Base-by-base conservation (phyloP, 2,329 filamentous ascomycete genomes). In the Penicillium sp. region DNA sequence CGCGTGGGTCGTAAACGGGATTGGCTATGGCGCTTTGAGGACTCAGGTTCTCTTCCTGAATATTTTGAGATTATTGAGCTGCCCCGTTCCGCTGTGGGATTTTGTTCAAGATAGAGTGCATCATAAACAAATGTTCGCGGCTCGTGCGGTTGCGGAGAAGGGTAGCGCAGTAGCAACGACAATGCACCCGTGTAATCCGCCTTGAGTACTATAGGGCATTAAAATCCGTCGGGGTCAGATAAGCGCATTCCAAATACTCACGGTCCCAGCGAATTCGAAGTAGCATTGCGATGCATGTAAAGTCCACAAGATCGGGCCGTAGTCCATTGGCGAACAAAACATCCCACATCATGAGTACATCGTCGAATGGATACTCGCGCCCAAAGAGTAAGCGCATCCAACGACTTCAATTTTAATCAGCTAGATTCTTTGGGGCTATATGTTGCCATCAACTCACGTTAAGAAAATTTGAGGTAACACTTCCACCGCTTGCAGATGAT, bases 401-500 rank as follows among this genome's bases (percentile, higher is more conserved):
- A 51, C 94, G 91, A 58, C 89, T 92, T 40, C 34, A 13, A 41
- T 13, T 30, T 33, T 3, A 12, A 41, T 61, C 34, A 65, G 54
- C 26, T 21, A 8, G 6, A 6, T 20, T 5, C n/a, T 27, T 18
- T 20, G n/a, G 5, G 12, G 20, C 8, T 15, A 7, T 13, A 9
- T 30, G 3, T 3, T 4, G 24, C n/a, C 13, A 12, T 17, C 15
- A 12, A 68, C 83, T 70, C 74, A 94, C 89, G 97, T 95, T 20
- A 97, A 77, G 67, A 97, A 99, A 44, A 99, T 93, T 64, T 99
- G 94, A 1, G 94, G 94, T n/a, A 97, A 76, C 55, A 99, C 86
- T 54, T 97, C 93, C 40, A 97, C 86, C 53, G 84, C 83, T 52
- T 86, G 86, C 15, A 99, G 80, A 69, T 97, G 92, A 20, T 80